Evolutionary conservation across 805 yeast species (phyloP).

Genomic region (Starmerella vaccinii): DNA sequence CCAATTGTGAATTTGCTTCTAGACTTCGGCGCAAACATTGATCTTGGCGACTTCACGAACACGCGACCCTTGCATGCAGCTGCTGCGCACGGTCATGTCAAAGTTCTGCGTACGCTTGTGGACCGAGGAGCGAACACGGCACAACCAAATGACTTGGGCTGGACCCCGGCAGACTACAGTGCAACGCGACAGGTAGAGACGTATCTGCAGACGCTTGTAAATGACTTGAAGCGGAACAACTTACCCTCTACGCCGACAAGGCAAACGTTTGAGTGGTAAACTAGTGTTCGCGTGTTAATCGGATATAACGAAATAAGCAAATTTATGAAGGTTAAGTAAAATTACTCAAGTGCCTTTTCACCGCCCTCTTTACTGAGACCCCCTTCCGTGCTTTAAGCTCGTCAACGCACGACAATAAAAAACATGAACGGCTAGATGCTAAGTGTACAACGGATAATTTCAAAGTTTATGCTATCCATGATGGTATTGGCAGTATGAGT

Average conservation of each 20-base stretch:
- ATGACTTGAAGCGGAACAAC: slow-evolving; percentile 17
- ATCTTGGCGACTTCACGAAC: slow-evolving; percentile 59
- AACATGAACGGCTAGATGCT: not conserved
- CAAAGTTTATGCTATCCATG: not conserved
- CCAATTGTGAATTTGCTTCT: slow-evolving; percentile 56
- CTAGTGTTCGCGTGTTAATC: too few species aligned
- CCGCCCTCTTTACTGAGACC: too few species aligned
- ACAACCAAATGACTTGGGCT: slow-evolving; percentile 46
- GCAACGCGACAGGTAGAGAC: slow-evolving; percentile 43
- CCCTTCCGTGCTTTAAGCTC: too few species aligned
- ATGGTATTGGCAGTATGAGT: not conserved
- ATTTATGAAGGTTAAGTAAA: not conserved
- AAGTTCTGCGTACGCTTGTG: slow-evolving; percentile 46
- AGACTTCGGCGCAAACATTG: slow-evolving; percentile 68
- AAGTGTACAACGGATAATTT: not conserved
- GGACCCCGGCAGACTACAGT: slow-evolving; percentile 55
- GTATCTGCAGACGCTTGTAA: slow-evolving; percentile 30
- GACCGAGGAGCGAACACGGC: slow-evolving; percentile 41
- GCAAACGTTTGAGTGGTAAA: slow-evolving; percentile 18
- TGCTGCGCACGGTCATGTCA: slow-evolving; percentile 53
- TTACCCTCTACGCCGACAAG: slow-evolving; percentile 15
- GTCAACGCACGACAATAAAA: too few species aligned
- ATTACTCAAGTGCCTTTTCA: too few species aligned
- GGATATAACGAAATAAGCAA: too few species aligned
- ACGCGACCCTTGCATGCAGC: slow-evolving; percentile 82